Base-by-base conservation (phyloP, 2,329 filamentous ascomycete species). In the Colletotrichum liaoningense region DNA sequence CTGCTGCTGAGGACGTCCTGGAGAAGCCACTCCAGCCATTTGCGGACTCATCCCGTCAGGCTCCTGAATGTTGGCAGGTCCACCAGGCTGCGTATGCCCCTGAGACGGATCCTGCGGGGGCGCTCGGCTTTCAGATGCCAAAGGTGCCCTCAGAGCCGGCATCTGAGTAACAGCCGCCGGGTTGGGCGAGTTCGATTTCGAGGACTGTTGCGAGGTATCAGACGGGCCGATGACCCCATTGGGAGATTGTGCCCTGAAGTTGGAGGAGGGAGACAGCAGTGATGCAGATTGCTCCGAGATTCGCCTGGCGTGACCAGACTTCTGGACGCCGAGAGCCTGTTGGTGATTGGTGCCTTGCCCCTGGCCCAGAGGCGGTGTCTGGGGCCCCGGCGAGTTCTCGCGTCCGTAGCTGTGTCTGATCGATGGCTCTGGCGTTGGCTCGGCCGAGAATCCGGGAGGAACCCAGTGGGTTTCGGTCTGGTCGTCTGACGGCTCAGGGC, bases 251-350 rank as follows among this genome's bases (percentile, higher is more conserved):
- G 69, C 63, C 24, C 26, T 72, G 28, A 14, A 38, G 26, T 42
- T 54, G 12, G 65, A 38, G 12, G 65, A 38, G 12, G 38, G 38
- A 14, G 38, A 54, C n/a, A 56, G 28, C 19, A 42, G 30, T 11
- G 67, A 49, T 12, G 56, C 46, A 57, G 67, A 46, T n/a, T 62
- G 67, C 24, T 49, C 60, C n/a, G 28, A 57, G 24, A 38, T 11
- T 62, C 30, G 55, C 16, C 35, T 49, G 11, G 19, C 9, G 26
- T 28, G 24, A 19, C 42, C 49, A 22, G 33, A 8, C 24, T 49
- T 52, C n/a, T 63, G 71, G 8, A 42, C 62, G 52, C 28, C 55
- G 7, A 71, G 46, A 16, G 56, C 42, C 16, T 71, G 55, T 16
- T 71, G 55, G 38, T 54, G 12, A 14, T 55, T 71, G 14, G 22